A percentile compares a stretch with the other conserved stretches of the same genome.
These are phyloP conservation scores for Gossypium herbaceum DNA, from an alignment of 345 rosid species.

Conservation along the genomic window DNA sequence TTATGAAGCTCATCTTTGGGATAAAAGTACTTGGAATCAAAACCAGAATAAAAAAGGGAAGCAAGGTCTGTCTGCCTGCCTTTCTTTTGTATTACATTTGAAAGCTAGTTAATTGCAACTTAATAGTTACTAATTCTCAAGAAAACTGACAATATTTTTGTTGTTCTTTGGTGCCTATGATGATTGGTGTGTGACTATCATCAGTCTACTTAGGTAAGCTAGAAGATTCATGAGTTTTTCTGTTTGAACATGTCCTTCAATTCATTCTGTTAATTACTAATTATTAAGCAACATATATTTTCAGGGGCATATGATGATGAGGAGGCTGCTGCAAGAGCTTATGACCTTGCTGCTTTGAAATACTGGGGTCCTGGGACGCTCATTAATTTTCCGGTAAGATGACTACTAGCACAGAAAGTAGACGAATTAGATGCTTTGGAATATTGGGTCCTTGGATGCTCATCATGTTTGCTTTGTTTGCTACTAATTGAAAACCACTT, in stretches of 20 bases:
- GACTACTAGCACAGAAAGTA: neutral
- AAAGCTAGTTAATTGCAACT: neutral
- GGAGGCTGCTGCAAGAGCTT: conserved; percentile 99
- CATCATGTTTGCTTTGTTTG: neutral
- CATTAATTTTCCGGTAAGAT: conserved; percentile 87
- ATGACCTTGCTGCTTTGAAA: conserved; percentile 96
- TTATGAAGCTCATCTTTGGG: conserved; percentile 99
- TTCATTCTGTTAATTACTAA: conserved; percentile 2
- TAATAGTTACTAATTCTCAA: conserved; percentile 3
- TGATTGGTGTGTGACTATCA: conserved; percentile 23
- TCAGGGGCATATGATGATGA: conserved; percentile 99
- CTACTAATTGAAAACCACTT: neutral
- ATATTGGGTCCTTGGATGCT: neutral
- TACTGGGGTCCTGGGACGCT: conserved; percentile 99
- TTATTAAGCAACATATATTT: conserved; percentile 22
- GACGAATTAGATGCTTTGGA: conserved; percentile 2
- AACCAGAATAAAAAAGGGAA: conserved; percentile 98
- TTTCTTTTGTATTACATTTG: neutral
- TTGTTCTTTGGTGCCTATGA: conserved; percentile 28
- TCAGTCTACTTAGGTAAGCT: conserved; percentile 93
- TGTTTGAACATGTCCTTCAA: neutral
- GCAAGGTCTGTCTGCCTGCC: conserved; percentile 58
- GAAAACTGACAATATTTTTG: conserved; percentile 35
- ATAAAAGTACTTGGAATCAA: conserved; percentile 97
- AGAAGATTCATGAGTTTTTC: neutral